phyloP scores from a whole-genome alignment of 2,329 filamentous ascomycete species.

The Exophiala spinifera region DNA sequence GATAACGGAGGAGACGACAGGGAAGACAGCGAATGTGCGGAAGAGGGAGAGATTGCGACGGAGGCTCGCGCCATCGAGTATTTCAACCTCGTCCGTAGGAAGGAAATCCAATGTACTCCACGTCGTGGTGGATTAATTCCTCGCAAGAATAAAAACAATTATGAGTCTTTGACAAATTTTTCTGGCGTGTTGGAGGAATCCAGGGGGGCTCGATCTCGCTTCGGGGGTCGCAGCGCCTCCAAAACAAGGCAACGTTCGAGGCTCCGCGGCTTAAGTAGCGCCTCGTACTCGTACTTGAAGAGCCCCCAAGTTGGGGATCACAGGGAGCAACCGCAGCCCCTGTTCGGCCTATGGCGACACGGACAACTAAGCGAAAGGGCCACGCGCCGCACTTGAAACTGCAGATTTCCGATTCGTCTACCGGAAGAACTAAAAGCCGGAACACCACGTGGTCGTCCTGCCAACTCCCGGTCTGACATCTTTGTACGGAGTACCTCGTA shows the following conservation, averaged over 20 bases:
- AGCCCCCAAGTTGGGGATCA: too few species aligned
- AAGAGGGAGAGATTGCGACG: neutral
- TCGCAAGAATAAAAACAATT: too few species aligned
- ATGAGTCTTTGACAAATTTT: neutral
- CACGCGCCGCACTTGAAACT: neutral
- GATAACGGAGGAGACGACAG: constrained; percentile 15
- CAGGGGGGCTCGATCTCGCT: neutral
- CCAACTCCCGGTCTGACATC: too few species aligned
- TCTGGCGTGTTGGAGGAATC: neutral
- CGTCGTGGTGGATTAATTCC: too few species aligned
- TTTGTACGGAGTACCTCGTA: too few species aligned
- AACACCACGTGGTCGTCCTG: too few species aligned
- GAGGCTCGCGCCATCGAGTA: constrained; percentile 1
- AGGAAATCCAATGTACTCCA: too few species aligned
- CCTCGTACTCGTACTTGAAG: too few species aligned
- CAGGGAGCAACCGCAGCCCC: too few species aligned
- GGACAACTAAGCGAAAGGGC: constrained; percentile 1
- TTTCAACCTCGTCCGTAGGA: neutral
- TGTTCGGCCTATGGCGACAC: neutral
- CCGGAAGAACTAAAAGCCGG: too few species aligned
- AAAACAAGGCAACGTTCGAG: neutral
- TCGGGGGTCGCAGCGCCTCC: neutral
- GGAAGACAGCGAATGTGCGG: constrained; percentile 5
- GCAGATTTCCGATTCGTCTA: too few species aligned
- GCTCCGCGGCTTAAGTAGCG: too few species aligned